Evolutionary conservation across 1,139 yeast species (phyloP).

Genomic region (Entelexis paramagnoliae): DNA sequence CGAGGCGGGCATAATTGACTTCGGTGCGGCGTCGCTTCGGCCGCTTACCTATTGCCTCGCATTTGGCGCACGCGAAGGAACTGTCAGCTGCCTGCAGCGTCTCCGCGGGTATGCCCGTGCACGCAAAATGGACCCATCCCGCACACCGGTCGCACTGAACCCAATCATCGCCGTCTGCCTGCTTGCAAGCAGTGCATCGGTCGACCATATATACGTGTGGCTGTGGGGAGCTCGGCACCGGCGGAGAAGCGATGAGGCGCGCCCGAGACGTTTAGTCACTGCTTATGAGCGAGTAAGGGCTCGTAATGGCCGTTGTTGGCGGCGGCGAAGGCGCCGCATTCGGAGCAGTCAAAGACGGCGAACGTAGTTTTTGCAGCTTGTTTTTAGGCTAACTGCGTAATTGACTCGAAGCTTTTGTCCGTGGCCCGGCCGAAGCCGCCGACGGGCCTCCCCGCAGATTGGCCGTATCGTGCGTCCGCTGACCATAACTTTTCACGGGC

Average conservation of each 20-base stretch:
- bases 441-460: too few species aligned
- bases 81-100: constrained; percentile 37
- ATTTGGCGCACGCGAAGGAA: constrained; percentile 43
- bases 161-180: constrained; percentile 35
- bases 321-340: too few species aligned
- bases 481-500: background rate
- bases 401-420: too few species aligned
- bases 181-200: constrained; percentile 8
- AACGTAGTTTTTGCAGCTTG: too few species aligned
- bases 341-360: too few species aligned
- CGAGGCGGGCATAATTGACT: constrained; percentile 70
- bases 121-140: constrained; percentile 52
- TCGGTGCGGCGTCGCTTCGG: constrained; percentile 46
- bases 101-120: constrained; percentile 37
- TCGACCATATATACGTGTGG: background rate
- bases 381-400: too few species aligned
- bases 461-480: background rate
- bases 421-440: too few species aligned
- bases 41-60: constrained; percentile 38
- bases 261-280: too few species aligned
- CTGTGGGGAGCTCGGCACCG: background rate
- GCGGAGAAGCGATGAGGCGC: too few species aligned
- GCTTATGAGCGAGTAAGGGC: too few species aligned
- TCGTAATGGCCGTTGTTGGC: too few species aligned
- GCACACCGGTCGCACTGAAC: constrained; percentile 52